Base-by-base conservation (phyloP, 2,329 filamentous ascomycete genomes). In the Pseudogymnoascus sp. region DNA sequence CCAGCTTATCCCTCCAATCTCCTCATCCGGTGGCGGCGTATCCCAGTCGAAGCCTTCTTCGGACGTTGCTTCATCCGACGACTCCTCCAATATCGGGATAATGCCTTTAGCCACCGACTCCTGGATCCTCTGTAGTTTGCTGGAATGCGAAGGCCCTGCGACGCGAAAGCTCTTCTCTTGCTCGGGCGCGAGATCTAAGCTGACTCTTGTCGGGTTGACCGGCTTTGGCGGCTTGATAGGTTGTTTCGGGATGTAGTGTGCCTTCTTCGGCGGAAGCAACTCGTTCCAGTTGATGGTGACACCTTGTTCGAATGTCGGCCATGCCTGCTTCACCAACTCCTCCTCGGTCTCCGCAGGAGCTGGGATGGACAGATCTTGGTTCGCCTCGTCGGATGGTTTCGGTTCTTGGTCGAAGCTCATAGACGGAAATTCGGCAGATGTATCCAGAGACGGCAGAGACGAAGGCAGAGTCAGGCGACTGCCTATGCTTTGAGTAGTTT, bases 81-180 rank as follows among this genome's bases (percentile, higher is more conserved):
- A 70, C n/a, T 73, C 75, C 65, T 81, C 73, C 62, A 81, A 68
- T 66, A 75, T 71, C 66, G 75, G 64, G 3, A 85, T 74, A 6
- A 83, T 71, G 0, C 82, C 79, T 66, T 78, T 81, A 1, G 78
- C 73, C 34, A 83, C 79, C 3, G 75, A 75, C 28, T 83, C 79
- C 56, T 84, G 78, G 23, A 86, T 75, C 25, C 82, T 83, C 64
- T 85, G 81, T 56, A 85, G 83, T 50, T 86, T 83, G 53, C 71
- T 70, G 5, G 75, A 71, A 3, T 79, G 78, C 0, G 82, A 80
- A 25, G 85, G 82, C 0, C 87, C 87, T 0, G 85, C 82, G n/a
- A 93, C 84, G 63, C 87, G 86, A 73, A 97, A 99, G 25, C 84
- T 81, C 69, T 92, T 91, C 74, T 96, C 91, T 68, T 96, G 90